Evolutionary conservation across 805 yeast species (phyloP).

Genomic region (Spathaspora sp.): DNA sequence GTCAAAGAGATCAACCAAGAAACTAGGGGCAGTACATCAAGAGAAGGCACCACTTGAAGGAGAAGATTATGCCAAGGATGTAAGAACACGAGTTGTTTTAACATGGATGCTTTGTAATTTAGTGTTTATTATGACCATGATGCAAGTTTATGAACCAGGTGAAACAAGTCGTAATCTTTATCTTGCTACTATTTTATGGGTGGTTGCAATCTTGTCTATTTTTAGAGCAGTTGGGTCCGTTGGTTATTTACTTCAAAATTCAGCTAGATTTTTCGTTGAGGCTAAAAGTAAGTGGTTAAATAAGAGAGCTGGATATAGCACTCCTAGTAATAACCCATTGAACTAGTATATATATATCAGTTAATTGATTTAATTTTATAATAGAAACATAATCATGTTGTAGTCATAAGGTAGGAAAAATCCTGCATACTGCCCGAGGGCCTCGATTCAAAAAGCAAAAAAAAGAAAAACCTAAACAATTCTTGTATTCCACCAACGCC

Average conservation of each 20-base stretch:
- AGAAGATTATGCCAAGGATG: slow-evolving; percentile 91
- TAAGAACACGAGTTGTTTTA: slow-evolving; percentile 92
- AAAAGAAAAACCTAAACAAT: not conserved
- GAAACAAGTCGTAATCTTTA: slow-evolving; percentile 62
- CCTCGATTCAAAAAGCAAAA: not conserved
- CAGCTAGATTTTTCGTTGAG: slow-evolving; percentile 35
- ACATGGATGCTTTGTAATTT: slow-evolving; percentile 87
- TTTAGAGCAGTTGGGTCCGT: slow-evolving; percentile 82
- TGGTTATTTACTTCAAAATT: slow-evolving; percentile 52
- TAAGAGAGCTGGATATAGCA: slow-evolving; percentile 34
- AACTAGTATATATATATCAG: slow-evolving; percentile 11
- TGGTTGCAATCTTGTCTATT: slow-evolving; percentile 80
- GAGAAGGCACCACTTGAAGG: slow-evolving; percentile 29
- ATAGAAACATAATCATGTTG: too few species aligned
- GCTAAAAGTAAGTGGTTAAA: slow-evolving; percentile 40
- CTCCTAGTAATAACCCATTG: slow-evolving; percentile 31
- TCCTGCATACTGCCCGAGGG: not conserved
- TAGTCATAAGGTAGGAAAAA: too few species aligned
- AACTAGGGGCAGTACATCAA: slow-evolving; percentile 33
- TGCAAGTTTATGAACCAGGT: slow-evolving; percentile 73
- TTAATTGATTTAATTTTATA: not conserved
- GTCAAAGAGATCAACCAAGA: slow-evolving; percentile 61
- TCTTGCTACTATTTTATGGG: slow-evolving; percentile 82
- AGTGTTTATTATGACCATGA: slow-evolving; percentile 78
- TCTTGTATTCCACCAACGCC: not conserved